These are phyloP conservation scores for Aureoboletus auriporus DNA, from an alignment of 768 basidiomycete species.

Conservation along the genomic window DNA sequence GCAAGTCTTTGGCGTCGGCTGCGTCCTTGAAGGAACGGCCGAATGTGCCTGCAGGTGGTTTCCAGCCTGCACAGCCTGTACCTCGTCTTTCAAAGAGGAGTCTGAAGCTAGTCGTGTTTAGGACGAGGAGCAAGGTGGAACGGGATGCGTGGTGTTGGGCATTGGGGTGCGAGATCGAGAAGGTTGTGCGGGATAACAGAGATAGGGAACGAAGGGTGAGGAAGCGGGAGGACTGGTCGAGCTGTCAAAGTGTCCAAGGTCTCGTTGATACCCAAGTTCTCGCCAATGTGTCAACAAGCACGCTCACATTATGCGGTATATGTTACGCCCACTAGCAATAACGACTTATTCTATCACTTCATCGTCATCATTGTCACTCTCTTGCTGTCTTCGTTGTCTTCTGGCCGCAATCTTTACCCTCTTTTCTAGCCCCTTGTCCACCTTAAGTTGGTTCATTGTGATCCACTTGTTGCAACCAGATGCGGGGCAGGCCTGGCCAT, in stretches of 20 bases:
- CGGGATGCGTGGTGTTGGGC: conserved; percentile 96
- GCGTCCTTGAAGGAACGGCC: conserved; percentile 2
- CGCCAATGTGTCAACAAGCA: too few relatives aligned
- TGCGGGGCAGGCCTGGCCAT: conserved; percentile 57
- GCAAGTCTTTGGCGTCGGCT: conserved; percentile 29
- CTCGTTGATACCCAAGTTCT: too few relatives aligned
- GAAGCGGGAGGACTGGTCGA: conserved; percentile 57
- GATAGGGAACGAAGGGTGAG: conserved; percentile 65
- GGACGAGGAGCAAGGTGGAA: conserved; percentile 80
- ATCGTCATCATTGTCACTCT: conserved; percentile 40
- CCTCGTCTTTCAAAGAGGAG: conserved; percentile 52
- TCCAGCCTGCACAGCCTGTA: conserved; percentile 24
- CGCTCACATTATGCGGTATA: conserved; percentile 12
- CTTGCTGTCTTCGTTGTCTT: conserved; percentile 41
- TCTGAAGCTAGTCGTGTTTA: conserved; percentile 60
- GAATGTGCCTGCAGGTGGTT: conserved; percentile 19
- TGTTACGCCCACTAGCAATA: not conserved
- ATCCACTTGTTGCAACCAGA: conserved; percentile 67
- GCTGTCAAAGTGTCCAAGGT: conserved; percentile 6
- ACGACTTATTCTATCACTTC: conserved; percentile 52
- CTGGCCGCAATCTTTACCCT: conserved; percentile 58
- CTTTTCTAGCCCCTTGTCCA: conserved; percentile 57
- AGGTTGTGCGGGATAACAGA: conserved; percentile 55
- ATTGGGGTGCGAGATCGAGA: conserved; percentile 86
- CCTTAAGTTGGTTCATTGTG: conserved; percentile 44